Evolutionary conservation across 1,284 basidiomycete genomes (phyloP), one percentile per base, ranked within the genome.

Genomic region (Schizopora paradoxa): DNA sequence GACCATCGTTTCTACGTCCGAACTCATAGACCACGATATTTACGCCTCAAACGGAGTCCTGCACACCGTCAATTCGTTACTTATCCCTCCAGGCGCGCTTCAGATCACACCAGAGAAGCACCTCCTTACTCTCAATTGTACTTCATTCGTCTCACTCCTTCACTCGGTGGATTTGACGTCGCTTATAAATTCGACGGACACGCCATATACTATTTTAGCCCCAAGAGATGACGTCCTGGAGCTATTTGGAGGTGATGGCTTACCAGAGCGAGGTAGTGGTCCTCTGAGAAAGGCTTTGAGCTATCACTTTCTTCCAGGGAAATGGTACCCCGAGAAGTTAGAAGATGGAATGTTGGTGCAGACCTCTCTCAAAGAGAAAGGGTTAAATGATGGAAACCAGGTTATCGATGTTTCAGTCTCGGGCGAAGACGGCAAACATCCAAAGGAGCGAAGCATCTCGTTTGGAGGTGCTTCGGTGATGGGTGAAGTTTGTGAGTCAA

Each of bases 21-120:
- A 72, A 18, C 69, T 92, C 22, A 59, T 81, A 6, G 69, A 81
- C 13, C 76, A 80, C 4, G 92, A 97, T 60, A 80, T 94, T 35
- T 91, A 93, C 55, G 91, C 91, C 2, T 84, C 88, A n/a, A 97
- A 97, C 55, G 93, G 93, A 39, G 96, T 98, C 33, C 63, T 98
- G 16, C 96, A 99, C 64, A 77, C 93, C 35, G 76, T 99, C 32
- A 87, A 88, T 6, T 76, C 79, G 10, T 75, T 99, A 18, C 77
- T 99, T 10, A 63, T 96, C 10, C 89, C 92, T 1, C 73, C 77
- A 0, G 81, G 78, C 6, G 73, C 86, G 25, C 77, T 99, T 36
- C 73, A 79, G 53, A 68, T 95, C 35, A 95, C 91, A 1, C 85
- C 93, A 4, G 95, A 99, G 68, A 98, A 99, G 65, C 92, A 82